Base-by-base conservation (phyloP, 768 basidiomycete genomes). In the Leccinum barrowsii region DNA sequence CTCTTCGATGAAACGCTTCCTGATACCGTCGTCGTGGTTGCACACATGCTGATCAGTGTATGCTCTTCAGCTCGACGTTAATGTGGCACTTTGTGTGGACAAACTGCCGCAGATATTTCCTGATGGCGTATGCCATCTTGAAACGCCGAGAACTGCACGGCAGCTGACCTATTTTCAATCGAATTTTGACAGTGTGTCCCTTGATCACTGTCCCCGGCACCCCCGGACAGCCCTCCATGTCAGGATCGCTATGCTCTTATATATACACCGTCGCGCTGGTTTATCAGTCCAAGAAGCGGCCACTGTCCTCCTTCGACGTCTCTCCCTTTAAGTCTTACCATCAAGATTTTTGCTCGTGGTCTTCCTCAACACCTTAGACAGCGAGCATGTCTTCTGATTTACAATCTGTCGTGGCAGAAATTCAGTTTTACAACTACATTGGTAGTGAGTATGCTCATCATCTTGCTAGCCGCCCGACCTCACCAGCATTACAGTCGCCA, bases 401-500 rank as follows among this genome's bases (percentile, higher is more conserved):
- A 32, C 42, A 35, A 15, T 52, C 59, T 11, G 2, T 15, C 1
- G 57, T 66, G 17, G 61, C 50, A 28, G 15, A 4, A 0, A 11
- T 65, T 37, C 57, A 50, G 22, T 19, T 68, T n/a, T 5, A 2
- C 7, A 50, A 68, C 51, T 66, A 50, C 50, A 1, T 56, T 13
- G 4, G 57, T 15, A 30, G 67, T 69, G 32, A 50, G 59, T n/a
- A 5, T 50, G 3, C 17, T 34, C 13, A 5, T 22, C 17, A n/a
- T 42, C 40, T 8, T 42, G 2, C 40, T 10, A 44, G 19, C 11
- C 15, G 40, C 48, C 40, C 32, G 3, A 46, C 35, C 56, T 64
- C 30, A 69, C 42, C 8, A 15, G 34, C 24, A 17, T 52, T 44
- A 28, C 52, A 70, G 67, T 68, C 4, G 50, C 24, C 21, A 22